Base-by-base conservation (phyloP, 2,329 filamentous ascomycete species). In the Aspergillus amoenus region DNA sequence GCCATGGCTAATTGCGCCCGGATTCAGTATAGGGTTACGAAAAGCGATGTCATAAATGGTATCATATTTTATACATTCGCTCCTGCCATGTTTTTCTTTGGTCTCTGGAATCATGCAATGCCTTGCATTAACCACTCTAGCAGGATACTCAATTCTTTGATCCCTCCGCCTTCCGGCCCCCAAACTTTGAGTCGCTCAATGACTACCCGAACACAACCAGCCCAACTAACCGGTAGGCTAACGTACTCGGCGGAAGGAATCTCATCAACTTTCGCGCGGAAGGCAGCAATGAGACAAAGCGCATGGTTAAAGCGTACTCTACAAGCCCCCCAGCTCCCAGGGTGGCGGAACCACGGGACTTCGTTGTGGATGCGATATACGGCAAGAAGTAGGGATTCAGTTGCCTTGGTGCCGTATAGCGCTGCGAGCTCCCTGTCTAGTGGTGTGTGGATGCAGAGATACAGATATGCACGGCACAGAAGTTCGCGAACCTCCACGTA, bases 301-400 rank as follows among this genome's bases (percentile, higher is more conserved):
- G 65, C 64, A 50, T 67, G 65, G 44, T 67, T 67, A 24, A 67
- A 67, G n/a, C 65, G 61, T 13, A 67, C 65, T 17, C 65, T 61
- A 55, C 65, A 67, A 11, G 64, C 65, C 34, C 65, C 65, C 65
- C 65, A 67, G 17, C 64, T 66, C 17, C 65, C 65, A 15, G 65
- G 65, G 51, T 67, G 65, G 40, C 65, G 60, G 54, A 67, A 67
- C 37, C 66, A 67, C 41, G 65, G 64, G 41, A 65, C 63, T 39
- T 67, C 65, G 15, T 60, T 64, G 27, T 65, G 63, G n/a, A 65
- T 66, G n/a, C 65, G 64, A 60, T 67, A 67, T 3, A 66, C 57
- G 8, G 65, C 60, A 30, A 67, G 49, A 6, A 42, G 60, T 7
- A 67, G 47, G 11, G 62, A 61, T 49, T 67, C 65, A 12, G 61